A percentile compares a stretch with the other conserved stretches of the same genome.
These are phyloP conservation scores for Babesia microti DNA, from an alignment of 169 alveolate genomes.

Conservation along the genomic window DNA sequence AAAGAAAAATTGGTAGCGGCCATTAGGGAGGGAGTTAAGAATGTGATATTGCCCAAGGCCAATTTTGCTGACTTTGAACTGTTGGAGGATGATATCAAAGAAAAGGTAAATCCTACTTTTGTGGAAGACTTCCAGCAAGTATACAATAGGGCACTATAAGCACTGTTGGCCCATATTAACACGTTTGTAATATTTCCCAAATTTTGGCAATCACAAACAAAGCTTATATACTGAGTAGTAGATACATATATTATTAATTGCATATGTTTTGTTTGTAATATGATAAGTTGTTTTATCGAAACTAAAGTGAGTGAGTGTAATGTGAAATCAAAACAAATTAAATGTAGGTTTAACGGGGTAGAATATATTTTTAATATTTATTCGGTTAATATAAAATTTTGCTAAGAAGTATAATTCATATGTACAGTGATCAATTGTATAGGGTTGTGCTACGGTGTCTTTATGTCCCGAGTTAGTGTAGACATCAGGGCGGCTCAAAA, in stretches of 20 bases:
- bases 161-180: background rate
- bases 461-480: no score
- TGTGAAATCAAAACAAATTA: no score
- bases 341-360: no score
- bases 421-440: no score
- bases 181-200: background rate
- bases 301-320: no score
- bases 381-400: no score
- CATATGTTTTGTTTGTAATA: background rate
- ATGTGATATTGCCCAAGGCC: conserved; percentile 60
- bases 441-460: no score
- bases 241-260: background rate
- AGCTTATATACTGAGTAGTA: background rate
- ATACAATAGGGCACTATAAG: conserved; percentile 35
- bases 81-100: conserved; percentile 50
- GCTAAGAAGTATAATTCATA: no score
- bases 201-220: background rate
- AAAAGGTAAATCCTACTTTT: conserved; percentile 33
- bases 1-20: conserved; percentile 87
- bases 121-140: conserved; percentile 60
- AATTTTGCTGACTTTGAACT: conserved; percentile 54
- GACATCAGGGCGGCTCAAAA: no score
- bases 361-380: no score
- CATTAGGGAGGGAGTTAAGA: conserved; percentile 71
- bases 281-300: background rate